Conservation (phyloP, 192 early-diverging fungal genomes). For the Coemansia reversa region DNA sequence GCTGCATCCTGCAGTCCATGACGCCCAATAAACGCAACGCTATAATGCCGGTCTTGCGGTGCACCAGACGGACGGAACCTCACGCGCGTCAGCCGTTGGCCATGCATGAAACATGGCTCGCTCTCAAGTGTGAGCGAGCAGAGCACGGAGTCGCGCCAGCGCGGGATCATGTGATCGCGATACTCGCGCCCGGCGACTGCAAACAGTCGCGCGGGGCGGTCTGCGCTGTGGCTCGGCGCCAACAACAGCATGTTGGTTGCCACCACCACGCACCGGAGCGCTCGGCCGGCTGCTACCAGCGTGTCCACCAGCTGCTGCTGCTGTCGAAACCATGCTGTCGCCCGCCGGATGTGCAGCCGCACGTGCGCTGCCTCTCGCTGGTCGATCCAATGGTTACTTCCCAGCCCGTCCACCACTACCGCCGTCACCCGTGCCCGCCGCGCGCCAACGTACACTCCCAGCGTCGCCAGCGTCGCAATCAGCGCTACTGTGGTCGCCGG, state of each 20-base stretch:
- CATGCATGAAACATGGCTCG: not conserved
- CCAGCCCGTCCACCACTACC: slow-evolving; percentile 30
- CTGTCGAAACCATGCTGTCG: slow-evolving; percentile 40
- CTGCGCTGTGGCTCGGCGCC: not conserved
- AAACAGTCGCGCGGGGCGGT: slow-evolving; percentile 3
- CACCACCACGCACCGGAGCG: slow-evolving; percentile 22
- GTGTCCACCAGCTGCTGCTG: slow-evolving; percentile 46
- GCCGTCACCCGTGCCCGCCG: not conserved
- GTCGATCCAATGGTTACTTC: slow-evolving; percentile 30
- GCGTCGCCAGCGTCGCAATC: slow-evolving; percentile 40
- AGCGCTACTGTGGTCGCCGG: slow-evolving; percentile 21
- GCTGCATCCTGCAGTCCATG: too few relatives aligned
- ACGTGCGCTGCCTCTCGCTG: slow-evolving; percentile 18
- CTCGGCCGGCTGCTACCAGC: slow-evolving; percentile 16
- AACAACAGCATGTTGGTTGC: slow-evolving; percentile 32
- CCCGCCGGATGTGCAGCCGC: slow-evolving; percentile 22
- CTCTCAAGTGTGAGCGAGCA: slow-evolving; percentile 35
- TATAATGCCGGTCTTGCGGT: too few relatives aligned
- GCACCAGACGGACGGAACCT: too few relatives aligned
- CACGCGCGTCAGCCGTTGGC: too few relatives aligned
- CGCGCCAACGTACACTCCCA: slow-evolving; percentile 14
- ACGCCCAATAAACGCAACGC: too few relatives aligned
- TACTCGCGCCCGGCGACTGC: slow-evolving; percentile 8
- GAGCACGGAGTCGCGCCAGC: slow-evolving; percentile 29
- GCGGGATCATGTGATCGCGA: slow-evolving; percentile 44